A percentile compares a stretch with the other conserved stretches of the same genome.
Evolutionary conservation across 2,329 filamentous ascomycete species (phyloP).

Genomic region (Chaetomiaceae sp.): DNA sequence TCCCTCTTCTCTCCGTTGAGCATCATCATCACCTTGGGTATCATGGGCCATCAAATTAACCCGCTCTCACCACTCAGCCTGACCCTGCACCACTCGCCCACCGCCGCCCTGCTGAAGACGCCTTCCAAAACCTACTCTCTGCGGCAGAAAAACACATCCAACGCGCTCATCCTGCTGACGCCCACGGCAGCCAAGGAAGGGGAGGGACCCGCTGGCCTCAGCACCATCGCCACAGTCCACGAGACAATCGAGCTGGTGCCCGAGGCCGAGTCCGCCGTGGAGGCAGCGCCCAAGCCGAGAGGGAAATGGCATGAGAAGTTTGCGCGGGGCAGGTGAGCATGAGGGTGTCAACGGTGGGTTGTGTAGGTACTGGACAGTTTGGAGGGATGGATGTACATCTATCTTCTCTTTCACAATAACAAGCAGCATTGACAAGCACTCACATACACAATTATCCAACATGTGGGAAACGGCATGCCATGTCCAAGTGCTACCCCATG

Average conservation of each 20-base stretch:
- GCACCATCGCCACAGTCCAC: conserved; percentile 51
- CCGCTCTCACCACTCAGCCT: conserved; percentile 33
- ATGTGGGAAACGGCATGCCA: no score
- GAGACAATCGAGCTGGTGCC: conserved; percentile 58
- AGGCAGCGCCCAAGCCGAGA: conserved; percentile 31
- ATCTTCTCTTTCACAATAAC: no score
- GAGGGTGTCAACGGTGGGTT: no score
- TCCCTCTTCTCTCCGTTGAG: background rate
- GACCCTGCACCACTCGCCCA: conserved; percentile 45
- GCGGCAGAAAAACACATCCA: conserved; percentile 63
- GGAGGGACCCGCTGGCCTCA: conserved; percentile 36
- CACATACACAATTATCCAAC: no score
- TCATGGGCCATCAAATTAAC: background rate
- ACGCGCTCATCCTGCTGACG: conserved; percentile 54
- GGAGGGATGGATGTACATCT: no score
- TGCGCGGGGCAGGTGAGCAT: conserved; percentile 40
- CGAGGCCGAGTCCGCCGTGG: conserved; percentile 30
- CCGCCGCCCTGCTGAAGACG: conserved; percentile 50
- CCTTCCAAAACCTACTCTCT: conserved; percentile 50
- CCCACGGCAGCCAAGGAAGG: conserved; percentile 10
- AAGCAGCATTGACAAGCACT: no score
- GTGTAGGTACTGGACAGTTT: no score
- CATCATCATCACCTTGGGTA: background rate
- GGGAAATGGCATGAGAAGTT: conserved; percentile 60
- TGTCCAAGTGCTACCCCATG: no score